phyloP scores from a whole-genome alignment of 2,329 filamentous ascomycete genomes.

The Sclerotinia sclerotiorum region DNA sequence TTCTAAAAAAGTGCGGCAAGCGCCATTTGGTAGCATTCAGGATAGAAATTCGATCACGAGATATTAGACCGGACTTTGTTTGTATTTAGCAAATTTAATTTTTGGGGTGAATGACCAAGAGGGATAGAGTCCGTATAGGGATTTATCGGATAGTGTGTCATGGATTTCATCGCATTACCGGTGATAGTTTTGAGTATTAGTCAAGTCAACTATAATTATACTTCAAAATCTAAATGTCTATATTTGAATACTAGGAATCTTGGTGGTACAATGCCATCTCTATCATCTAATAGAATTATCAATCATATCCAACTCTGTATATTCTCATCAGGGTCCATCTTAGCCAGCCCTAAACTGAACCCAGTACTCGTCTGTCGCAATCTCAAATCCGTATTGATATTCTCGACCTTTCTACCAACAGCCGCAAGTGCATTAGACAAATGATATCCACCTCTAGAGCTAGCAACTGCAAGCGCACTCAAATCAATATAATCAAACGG shows the following conservation, averaged over 20 bases:
- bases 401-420: neutral
- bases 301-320: neutral
- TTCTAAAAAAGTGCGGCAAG: no score
- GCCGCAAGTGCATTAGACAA: neutral
- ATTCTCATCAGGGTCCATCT: neutral
- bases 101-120: no score
- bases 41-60: no score
- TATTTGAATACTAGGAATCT: neutral
- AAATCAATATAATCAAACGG: conserved; percentile 3
- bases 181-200: neutral
- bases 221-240: neutral
- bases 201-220: neutral
- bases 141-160: neutral
- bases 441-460: conserved; percentile 4
- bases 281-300: neutral
- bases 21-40: no score
- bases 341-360: neutral
- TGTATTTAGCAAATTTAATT: no score
- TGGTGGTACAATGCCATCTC: no score
- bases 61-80: no score
- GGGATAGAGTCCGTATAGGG: neutral
- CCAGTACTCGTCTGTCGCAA: conserved; percentile 3
- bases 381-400: neutral
- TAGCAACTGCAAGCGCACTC: neutral
- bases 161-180: neutral